Conservation (phyloP, 1,284 basidiomycete genomes). For the Mycosarcoma maydis region DNA sequence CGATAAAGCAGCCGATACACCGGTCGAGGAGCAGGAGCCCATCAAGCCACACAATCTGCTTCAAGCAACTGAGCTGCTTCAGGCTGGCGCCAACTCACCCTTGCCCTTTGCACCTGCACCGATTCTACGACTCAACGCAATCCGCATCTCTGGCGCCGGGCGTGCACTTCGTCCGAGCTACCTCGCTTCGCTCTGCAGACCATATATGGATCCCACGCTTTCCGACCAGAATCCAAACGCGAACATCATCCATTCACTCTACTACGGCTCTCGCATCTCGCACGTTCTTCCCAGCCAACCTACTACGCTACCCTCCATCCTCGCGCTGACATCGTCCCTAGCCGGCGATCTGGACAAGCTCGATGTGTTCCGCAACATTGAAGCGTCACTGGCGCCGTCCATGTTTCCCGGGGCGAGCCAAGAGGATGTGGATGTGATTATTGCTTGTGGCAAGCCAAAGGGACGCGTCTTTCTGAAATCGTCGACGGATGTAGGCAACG, state of each 20-base stretch:
- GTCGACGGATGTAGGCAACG: slow-evolving; percentile 91
- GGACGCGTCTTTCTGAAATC: slow-evolving; percentile 84
- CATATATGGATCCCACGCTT: slow-evolving; percentile 70
- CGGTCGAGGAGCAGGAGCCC: neutral
- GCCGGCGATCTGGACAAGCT: slow-evolving; percentile 77
- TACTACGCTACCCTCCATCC: slow-evolving; percentile 67
- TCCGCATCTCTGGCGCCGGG: slow-evolving; percentile 81
- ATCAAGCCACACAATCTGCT: slow-evolving; percentile 50
- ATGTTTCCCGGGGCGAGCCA: slow-evolving; percentile 72
- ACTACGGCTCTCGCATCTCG: slow-evolving; percentile 63
- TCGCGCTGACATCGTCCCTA: slow-evolving; percentile 76
- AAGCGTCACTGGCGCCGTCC: slow-evolving; percentile 77
- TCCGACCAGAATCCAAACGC: slow-evolving; percentile 29
- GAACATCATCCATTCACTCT: slow-evolving; percentile 49
- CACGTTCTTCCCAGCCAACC: slow-evolving; percentile 54
- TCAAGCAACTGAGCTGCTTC: slow-evolving; percentile 44
- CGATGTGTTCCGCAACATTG: slow-evolving; percentile 79
- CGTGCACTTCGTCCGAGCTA: slow-evolving; percentile 79
- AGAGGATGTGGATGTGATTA: slow-evolving; percentile 85
- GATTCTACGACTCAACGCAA: slow-evolving; percentile 72
- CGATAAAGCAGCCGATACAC: neutral
- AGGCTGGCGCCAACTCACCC: slow-evolving; percentile 10
- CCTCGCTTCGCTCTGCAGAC: slow-evolving; percentile 79
- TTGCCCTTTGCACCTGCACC: slow-evolving; percentile 40
- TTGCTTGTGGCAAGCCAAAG: slow-evolving; percentile 77